Conservation (phyloP, 2,329 filamentous ascomycete genomes). For the Thyridium curvatum region DNA sequence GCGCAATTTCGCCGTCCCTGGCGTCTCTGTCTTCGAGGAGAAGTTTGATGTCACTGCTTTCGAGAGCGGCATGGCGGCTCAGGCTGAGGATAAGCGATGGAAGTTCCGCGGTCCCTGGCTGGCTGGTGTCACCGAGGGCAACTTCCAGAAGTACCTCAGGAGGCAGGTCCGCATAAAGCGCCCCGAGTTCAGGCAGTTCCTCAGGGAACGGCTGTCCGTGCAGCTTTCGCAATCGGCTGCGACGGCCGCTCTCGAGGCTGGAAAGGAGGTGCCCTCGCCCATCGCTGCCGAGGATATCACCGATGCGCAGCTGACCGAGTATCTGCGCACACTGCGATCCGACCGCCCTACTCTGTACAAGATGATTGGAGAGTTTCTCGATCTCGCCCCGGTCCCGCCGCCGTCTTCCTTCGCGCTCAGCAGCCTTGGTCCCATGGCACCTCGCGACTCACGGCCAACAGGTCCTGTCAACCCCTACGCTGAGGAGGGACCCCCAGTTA, state of each 20-base stretch:
- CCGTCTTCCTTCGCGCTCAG: slow-evolving; percentile 12
- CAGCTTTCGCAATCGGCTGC: slow-evolving; percentile 33
- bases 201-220: slow-evolving; percentile 42
- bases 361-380: slow-evolving; percentile 54
- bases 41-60: slow-evolving; percentile 46
- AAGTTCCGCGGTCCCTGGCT: slow-evolving; percentile 64
- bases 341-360: slow-evolving; percentile 45
- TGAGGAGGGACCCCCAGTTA: slow-evolving; percentile 48
- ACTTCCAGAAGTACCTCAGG: slow-evolving; percentile 50
- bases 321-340: slow-evolving; percentile 45
- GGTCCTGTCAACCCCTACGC: slow-evolving; percentile 36
- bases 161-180: slow-evolving; percentile 48
- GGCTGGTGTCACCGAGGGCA: slow-evolving; percentile 53
- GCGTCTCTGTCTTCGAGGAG: slow-evolving; percentile 54
- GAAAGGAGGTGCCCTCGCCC: slow-evolving; percentile 18
- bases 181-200: slow-evolving; percentile 45
- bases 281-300: slow-evolving; percentile 34
- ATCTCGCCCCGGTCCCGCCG: slow-evolving; percentile 48
- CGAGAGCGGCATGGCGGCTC: slow-evolving; percentile 20
- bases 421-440: slow-evolving; percentile 17
- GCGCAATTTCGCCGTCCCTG: slow-evolving; percentile 14
- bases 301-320: slow-evolving; percentile 43
- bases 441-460: slow-evolving; percentile 14
- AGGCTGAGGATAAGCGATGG: slow-evolving; percentile 48
- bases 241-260: slow-evolving; percentile 30